Conservation (phyloP, 345 rosid genomes). For the Sisymbrium irio region DNA sequence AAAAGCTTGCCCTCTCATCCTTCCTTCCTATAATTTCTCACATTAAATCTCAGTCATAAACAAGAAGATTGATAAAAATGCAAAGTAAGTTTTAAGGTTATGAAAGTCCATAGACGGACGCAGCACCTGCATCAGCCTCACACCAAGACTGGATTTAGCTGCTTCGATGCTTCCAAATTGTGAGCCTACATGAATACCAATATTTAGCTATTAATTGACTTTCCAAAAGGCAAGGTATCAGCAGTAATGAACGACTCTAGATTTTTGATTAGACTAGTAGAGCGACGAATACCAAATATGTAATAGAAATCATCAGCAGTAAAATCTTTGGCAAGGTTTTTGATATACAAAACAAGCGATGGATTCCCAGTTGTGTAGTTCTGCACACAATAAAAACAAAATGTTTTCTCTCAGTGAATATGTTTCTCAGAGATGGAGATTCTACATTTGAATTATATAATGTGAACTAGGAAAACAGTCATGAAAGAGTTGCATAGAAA, state of each 20-base stretch:
- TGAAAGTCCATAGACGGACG: not conserved
- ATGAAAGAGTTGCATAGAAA: constrained; percentile 5
- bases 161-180: constrained; percentile 71
- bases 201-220: constrained; percentile 12
- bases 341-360: constrained; percentile 71
- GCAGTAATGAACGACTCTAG: not conserved
- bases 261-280: constrained; percentile 1
- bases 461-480: not conserved
- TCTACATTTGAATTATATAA: not conserved
- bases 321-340: constrained; percentile 90
- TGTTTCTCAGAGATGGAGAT: not conserved
- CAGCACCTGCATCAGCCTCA: constrained; percentile 87
- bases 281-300: constrained; percentile 58
- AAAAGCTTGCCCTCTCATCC: constrained; percentile 98
- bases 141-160: constrained; percentile 61
- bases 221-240: not conserved
- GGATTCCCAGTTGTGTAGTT: constrained; percentile 87
- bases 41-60: not conserved
- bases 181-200: constrained; percentile 60
- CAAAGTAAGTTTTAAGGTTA: not conserved
- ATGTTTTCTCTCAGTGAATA: not conserved
- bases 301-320: constrained; percentile 71
- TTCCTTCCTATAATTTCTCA: constrained; percentile 67
- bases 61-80: not conserved
- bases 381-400: constrained; percentile 45